Base-by-base conservation (phyloP, 257 asterid species). In the Euphrasia confusa region DNA sequence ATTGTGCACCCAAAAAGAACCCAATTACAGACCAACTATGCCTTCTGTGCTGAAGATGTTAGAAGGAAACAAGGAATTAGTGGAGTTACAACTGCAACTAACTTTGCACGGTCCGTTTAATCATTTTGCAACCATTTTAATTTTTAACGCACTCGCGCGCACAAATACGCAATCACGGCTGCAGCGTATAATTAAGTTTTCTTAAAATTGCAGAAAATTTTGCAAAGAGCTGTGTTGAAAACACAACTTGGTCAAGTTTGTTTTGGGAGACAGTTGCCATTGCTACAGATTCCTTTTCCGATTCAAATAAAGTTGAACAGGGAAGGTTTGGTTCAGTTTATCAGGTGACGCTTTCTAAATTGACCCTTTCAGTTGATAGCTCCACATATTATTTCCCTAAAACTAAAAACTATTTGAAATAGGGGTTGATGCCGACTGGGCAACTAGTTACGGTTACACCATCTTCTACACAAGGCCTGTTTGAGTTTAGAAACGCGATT, bases 371-470 rank as follows among this genome's bases (percentile, higher is more conserved):
- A 7, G 57, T 52, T 52, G 47, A 60, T 45, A 45, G 52, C 17
- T 45, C 17, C 52, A 45, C 13, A 45, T 12, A 45, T 11, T 11
- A 11, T 4, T 12, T 12, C 17, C 6, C 17, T 35, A n/a, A 1
- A 45, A 45, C 11, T 42, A 6, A 45, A 45, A 10, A 12, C 7
- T 45, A 45, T 45, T 45, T 45, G 13, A 45, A 3, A 13, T 45
- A 73, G 78, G 74, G 42, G 24, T 7, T 63, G 55, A 53, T 68
- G 32, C 55, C 71, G 10, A 39, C 74, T 12, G 67, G 71, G 42
- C 47, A 68, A 32, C 4, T 40, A 21, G 64, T 63, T 32, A 40
- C 70, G 18, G 64, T 73, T 28, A 10, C 26, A 3, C 35, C 10
- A 44, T 10, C 11, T 63, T 54, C 60, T 1, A 4, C 2, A 12